Evolutionary conservation across 768 basidiomycete species (phyloP).

Genomic region (Naematelia aurantialba): DNA sequence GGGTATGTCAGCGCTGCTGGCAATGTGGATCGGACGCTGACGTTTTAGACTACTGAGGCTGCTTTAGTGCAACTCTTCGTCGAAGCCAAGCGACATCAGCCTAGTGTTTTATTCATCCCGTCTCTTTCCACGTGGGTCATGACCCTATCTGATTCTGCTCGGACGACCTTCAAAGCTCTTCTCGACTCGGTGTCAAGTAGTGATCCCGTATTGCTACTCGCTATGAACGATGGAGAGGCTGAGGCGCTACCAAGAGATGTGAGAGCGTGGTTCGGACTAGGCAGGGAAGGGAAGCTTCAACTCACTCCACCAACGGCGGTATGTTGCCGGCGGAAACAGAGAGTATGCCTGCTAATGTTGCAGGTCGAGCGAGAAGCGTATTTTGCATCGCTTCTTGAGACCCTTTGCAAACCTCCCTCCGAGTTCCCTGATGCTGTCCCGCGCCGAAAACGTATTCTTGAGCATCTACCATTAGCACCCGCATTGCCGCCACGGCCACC

Average conservation of each 20-base stretch:
- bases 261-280: conserved; percentile 79
- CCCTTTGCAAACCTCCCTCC: conserved; percentile 71
- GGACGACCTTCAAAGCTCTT: conserved; percentile 81
- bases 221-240: conserved; percentile 75
- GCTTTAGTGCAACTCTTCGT: conserved; percentile 91
- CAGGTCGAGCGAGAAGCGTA: conserved; percentile 64
- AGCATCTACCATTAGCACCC: conserved; percentile 80
- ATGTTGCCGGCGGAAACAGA: conserved; percentile 8
- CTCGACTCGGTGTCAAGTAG: conserved; percentile 85
- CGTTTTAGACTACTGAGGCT: conserved; percentile 73
- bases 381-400: conserved; percentile 68
- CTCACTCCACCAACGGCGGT: conserved; percentile 57
- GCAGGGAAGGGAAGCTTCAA: conserved; percentile 68
- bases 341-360: conserved; percentile 2
- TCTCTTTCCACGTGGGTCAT: conserved; percentile 80
- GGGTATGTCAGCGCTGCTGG: conserved; percentile 59
- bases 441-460: conserved; percentile 75
- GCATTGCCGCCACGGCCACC: conserved; percentile 81
- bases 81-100: conserved; percentile 95
- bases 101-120: conserved; percentile 91
- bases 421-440: conserved; percentile 85
- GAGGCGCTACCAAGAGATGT: conserved; percentile 73
- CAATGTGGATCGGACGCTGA: conserved; percentile 2
- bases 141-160: conserved; percentile 75
- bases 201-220: conserved; percentile 89